Base-by-base conservation (phyloP, 163 green algal species). In the Chlorella variabilis region DNA sequence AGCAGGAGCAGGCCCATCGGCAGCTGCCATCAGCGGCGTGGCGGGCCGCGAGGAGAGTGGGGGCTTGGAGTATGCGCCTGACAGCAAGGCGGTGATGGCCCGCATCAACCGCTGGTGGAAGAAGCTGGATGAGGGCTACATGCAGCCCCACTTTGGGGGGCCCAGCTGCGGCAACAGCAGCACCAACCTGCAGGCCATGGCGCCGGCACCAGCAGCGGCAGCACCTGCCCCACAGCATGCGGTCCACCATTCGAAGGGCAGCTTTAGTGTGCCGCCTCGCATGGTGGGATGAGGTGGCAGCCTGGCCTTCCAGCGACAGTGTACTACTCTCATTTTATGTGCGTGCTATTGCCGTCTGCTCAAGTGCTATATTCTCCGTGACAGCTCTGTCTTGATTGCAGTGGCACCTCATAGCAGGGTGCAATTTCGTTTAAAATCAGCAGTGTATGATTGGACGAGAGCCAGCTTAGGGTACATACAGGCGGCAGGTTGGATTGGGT, bases 81-180 rank as follows among this genome's bases (percentile, higher is more conserved):
- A 81, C 41, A 79, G 78, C 71, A 67, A 66, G 23, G 77, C 65
- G 20, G 25, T 70, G 41, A 65, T 77, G 62, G 73, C 68, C 23
- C 31, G 73, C 29, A 70, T 65, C 65, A 78, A 77, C 42, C 58
- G 84, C 42, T 90, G 77, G 71, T 92, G 89, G 89, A 83, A 79
- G 33, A 42, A 51, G 1, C 90, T 93, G 83, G 89, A 93, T 67
- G 75, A 81, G 34, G 39, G 71, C 7, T 84, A 86, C 20, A 91
- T 93, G 87, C 89, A 89, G 85, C 89, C 89, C 2, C n/a, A 56
- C 41, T 90, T 90, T 83, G 83, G 86, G 0, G 86, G 86, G 21
- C 81, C 81, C 23, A 36, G 34, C 51, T 38, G 71, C 51, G 42
- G 21, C 1, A 21, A 27, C 36, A 21, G 15, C 56, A 80, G 73